These are phyloP conservation scores for Russula abietina DNA, from an alignment of 768 basidiomycete genomes.

Conservation along the genomic window DNA sequence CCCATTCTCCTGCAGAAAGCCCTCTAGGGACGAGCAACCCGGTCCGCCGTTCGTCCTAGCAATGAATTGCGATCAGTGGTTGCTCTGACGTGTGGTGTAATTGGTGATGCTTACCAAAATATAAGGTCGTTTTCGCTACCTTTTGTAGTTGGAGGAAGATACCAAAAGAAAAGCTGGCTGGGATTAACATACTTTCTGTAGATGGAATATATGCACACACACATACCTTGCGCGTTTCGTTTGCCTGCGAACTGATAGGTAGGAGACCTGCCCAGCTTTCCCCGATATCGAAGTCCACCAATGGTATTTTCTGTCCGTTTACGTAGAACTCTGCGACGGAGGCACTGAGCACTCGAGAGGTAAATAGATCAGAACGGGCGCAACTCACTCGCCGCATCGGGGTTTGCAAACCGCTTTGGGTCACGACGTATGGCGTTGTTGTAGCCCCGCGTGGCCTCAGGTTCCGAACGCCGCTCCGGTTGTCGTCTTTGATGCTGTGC, in stretches of 20 bases:
- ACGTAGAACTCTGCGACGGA: conserved; percentile 12
- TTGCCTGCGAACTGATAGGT: conserved; percentile 18
- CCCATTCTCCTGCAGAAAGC: conserved; percentile 25
- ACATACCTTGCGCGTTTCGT: conserved; percentile 23
- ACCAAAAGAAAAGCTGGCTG: conserved; percentile 24
- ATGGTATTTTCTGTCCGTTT: conserved; percentile 16
- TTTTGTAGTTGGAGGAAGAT: conserved; percentile 17
- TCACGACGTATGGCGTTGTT: background rate
- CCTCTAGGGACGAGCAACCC: conserved; percentile 23
- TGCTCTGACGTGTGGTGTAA: background rate
- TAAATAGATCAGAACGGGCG: background rate
- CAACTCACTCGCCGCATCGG: conserved; percentile 8
- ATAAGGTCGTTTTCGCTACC: conserved; percentile 23
- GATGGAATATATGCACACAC: background rate
- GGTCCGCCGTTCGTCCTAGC: conserved; percentile 25
- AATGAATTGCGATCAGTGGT: background rate
- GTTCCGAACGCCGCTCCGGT: background rate
- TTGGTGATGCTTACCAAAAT: conserved; percentile 18
- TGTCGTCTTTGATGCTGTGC: background rate
- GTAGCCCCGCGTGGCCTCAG: background rate
- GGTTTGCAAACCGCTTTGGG: conserved; percentile 5
- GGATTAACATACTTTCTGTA: background rate
- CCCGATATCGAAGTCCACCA: conserved; percentile 23
- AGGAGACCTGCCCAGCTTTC: conserved; percentile 24
- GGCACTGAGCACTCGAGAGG: background rate